These are phyloP conservation scores for Mycena citricolor DNA, from an alignment of 1,284 basidiomycete genomes.

Conservation along the genomic window DNA sequence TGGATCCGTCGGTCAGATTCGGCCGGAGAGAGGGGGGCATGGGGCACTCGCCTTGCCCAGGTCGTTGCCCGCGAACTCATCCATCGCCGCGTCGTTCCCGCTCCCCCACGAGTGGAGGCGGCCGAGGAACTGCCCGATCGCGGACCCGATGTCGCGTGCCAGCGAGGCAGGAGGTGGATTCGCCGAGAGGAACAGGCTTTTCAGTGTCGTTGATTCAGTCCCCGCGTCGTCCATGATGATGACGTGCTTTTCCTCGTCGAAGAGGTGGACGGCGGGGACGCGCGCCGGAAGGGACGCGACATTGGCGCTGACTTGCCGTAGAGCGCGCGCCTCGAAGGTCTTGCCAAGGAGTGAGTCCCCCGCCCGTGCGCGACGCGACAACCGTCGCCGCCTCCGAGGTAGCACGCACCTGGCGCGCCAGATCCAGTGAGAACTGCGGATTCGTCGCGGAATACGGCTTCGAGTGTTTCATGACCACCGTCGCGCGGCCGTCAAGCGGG, in stretches of 20 bases:
- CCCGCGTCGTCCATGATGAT: slow-evolving; percentile 66
- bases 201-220: slow-evolving; percentile 39
- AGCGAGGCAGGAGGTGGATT: slow-evolving; percentile 31
- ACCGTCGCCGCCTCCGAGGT: slow-evolving; percentile 42
- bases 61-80: slow-evolving; percentile 40
- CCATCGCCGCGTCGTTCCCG: slow-evolving; percentile 30
- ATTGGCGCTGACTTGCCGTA: slow-evolving; percentile 39
- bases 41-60: slow-evolving; percentile 35
- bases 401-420: slow-evolving; percentile 53
- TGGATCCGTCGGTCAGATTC: neutral
- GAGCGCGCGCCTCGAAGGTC: slow-evolving; percentile 50
- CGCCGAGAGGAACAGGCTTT: slow-evolving; percentile 45
- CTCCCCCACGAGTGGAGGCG: slow-evolving; percentile 45
- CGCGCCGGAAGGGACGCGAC: slow-evolving; percentile 28
- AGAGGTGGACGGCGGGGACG: slow-evolving; percentile 48
- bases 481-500: slow-evolving; percentile 39
- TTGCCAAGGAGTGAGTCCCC: slow-evolving; percentile 25
- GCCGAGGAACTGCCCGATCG: slow-evolving; percentile 51
- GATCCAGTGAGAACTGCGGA: slow-evolving; percentile 36
- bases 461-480: slow-evolving; percentile 58
- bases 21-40: neutral
- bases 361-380: slow-evolving; percentile 11
- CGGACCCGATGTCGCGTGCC: slow-evolving; percentile 45
- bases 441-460: slow-evolving; percentile 41
- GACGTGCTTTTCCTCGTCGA: slow-evolving; percentile 47